phyloP scores from a whole-genome alignment of 176 grass and related monocot species.

The Lolium perenne region DNA sequence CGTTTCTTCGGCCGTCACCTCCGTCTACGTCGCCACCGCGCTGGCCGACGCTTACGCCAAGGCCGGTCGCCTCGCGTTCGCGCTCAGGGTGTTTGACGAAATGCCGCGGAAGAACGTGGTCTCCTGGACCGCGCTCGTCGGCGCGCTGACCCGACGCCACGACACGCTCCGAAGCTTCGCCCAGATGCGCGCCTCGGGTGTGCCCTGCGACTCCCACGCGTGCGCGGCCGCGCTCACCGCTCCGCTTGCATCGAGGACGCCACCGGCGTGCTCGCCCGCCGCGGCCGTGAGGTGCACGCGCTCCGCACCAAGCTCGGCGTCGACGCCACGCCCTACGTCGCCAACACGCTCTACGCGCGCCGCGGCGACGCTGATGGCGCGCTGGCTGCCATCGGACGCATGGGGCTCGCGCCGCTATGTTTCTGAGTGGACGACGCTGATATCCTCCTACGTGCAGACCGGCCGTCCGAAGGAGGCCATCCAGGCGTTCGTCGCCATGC shows the following conservation, averaged over 20 bases:
- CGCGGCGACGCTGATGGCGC: slow-evolving; percentile 26
- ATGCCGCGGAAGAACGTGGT: too few relatives aligned
- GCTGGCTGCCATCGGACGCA: slow-evolving; percentile 36
- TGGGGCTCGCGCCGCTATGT: background rate
- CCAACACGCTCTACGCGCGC: slow-evolving; percentile 58
- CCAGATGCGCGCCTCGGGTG: slow-evolving; percentile 37
- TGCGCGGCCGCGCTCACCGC: too few relatives aligned
- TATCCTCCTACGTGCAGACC: too few relatives aligned
- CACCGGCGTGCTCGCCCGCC: background rate
- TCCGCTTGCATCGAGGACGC: too few relatives aligned
- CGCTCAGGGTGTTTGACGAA: too few relatives aligned
- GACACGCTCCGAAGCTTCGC: slow-evolving; percentile 57
- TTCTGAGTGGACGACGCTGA: too few relatives aligned
- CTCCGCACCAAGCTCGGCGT: too few relatives aligned
- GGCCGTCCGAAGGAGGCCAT: background rate
- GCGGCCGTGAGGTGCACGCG: too few relatives aligned
- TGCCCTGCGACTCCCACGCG: background rate
- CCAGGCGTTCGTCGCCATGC: slow-evolving; percentile 50
- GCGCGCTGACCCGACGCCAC: slow-evolving; percentile 45
- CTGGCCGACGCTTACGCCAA: slow-evolving; percentile 69
- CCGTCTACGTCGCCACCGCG: slow-evolving; percentile 59
- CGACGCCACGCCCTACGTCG: slow-evolving; percentile 41
- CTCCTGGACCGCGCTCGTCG: too few relatives aligned
- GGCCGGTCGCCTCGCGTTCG: slow-evolving; percentile 24
- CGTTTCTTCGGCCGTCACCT: background rate